These are phyloP conservation scores for Caloboletus firmus DNA, from an alignment of 1,284 basidiomycete species.

Conservation along the genomic window DNA sequence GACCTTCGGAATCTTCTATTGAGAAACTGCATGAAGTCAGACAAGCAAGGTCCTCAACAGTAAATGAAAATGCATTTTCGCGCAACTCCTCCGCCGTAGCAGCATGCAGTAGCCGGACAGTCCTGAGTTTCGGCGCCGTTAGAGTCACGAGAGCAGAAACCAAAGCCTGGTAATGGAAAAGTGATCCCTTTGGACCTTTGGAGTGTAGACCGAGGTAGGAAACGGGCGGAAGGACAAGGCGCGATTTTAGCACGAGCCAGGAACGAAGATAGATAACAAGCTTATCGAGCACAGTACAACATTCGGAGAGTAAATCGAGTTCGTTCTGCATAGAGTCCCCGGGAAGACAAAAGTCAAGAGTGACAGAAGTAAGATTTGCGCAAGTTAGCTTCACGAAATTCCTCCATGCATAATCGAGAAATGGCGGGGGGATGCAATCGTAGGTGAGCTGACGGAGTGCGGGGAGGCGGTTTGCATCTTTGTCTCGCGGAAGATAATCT, in stretches of 20 bases:
- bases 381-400: slow-evolving; percentile 29
- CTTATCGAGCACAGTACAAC: slow-evolving; percentile 24
- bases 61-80: slow-evolving; percentile 3
- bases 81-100: slow-evolving; percentile 13
- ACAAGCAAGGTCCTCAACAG: slow-evolving; percentile 7
- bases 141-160: slow-evolving; percentile 28
- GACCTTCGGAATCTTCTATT: slow-evolving; percentile 28
- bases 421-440: slow-evolving; percentile 35
- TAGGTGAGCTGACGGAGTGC: slow-evolving; percentile 34
- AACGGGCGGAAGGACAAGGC: slow-evolving; percentile 26
- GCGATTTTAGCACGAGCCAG: slow-evolving; percentile 23
- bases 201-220: slow-evolving; percentile 26
- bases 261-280: slow-evolving; percentile 27
- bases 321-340: slow-evolving; percentile 29
- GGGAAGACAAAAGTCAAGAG: slow-evolving; percentile 30
- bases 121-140: slow-evolving; percentile 21
- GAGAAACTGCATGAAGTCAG: slow-evolving; percentile 18
- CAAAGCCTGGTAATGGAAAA: slow-evolving; percentile 17
- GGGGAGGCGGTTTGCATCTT: slow-evolving; percentile 29
- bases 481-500: slow-evolving; percentile 34
- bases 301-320: slow-evolving; percentile 28
- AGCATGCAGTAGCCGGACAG: slow-evolving; percentile 23
- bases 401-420: slow-evolving; percentile 31
- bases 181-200: slow-evolving; percentile 14
- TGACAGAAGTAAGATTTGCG: slow-evolving; percentile 29